Conservation (phyloP, 2,329 filamentous ascomycete genomes). For the Sporothrix variecibatus region DNA sequence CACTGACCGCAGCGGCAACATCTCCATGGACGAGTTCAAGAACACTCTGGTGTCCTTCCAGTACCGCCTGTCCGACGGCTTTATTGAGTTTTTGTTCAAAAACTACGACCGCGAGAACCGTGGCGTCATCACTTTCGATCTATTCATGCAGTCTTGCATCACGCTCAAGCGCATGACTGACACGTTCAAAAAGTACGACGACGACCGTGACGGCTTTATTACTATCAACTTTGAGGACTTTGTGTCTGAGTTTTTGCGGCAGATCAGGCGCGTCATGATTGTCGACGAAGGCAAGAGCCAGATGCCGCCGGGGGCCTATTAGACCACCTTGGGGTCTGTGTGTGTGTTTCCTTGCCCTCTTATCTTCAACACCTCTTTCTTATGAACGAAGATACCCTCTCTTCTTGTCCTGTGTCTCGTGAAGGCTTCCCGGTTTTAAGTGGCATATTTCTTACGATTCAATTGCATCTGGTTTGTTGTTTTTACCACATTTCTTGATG, state of each 20-base stretch:
- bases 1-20: constrained; percentile 80
- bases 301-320: constrained; percentile 7
- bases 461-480: not conserved
- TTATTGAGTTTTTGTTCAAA: constrained; percentile 81
- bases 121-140: constrained; percentile 82
- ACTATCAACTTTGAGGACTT: constrained; percentile 82
- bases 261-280: constrained; percentile 48
- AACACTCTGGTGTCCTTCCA: constrained; percentile 92
- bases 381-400: constrained; percentile 20
- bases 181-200: constrained; percentile 98
- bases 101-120: constrained; percentile 80
- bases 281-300: constrained; percentile 24
- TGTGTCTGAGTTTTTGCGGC: constrained; percentile 66
- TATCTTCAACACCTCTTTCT: not conserved
- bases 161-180: constrained; percentile 98
- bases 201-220: constrained; percentile 92
- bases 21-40: constrained; percentile 81
- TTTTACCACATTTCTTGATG: not conserved
- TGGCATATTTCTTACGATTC: not conserved
- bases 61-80: constrained; percentile 81
- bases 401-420: not conserved
- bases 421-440: not conserved
- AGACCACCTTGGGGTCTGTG: not conserved
- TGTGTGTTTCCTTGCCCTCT: not conserved
- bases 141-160: constrained; percentile 98